Evolutionary conservation across 2,329 filamentous ascomycete species (phyloP).

Genomic region (Aspergillus uvarum): DNA sequence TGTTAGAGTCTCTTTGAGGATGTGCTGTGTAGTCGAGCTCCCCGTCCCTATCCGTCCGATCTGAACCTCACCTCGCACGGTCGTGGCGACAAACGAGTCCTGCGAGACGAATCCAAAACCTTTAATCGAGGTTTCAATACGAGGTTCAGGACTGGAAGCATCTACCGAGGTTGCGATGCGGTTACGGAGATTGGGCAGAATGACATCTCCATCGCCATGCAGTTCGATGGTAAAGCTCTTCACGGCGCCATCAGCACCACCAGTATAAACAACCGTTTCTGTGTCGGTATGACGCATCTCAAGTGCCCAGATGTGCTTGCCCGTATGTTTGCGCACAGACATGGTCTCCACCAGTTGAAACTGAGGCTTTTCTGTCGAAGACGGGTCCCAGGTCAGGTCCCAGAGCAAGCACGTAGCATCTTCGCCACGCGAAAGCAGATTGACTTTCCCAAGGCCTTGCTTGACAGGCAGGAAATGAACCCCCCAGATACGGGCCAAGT

Average conservation of each 20-base stretch:
- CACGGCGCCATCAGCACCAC: conserved; percentile 78
- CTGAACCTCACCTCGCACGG: conserved; percentile 32
- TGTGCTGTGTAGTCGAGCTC: conserved; percentile 8
- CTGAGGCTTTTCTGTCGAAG: conserved; percentile 10
- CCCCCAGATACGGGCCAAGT: conserved; percentile 86
- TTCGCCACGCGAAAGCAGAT: conserved; percentile 77
- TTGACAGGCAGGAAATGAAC: conserved; percentile 62
- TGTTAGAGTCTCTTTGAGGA: conserved; percentile 27
- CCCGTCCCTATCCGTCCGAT: conserved; percentile 28
- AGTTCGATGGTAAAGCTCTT: conserved; percentile 32
- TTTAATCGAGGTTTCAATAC: conserved; percentile 23
- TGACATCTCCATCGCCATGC: conserved; percentile 11
- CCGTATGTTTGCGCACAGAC: conserved; percentile 66
- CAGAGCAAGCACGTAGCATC: conserved; percentile 76
- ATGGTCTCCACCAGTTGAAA: conserved; percentile 45
- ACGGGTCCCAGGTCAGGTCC: conserved; percentile 51
- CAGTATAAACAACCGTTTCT: conserved; percentile 61
- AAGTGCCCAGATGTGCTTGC: conserved; percentile 89
- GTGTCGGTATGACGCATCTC: conserved; percentile 40
- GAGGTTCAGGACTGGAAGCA: conserved; percentile 12
- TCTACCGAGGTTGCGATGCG: conserved; percentile 12
- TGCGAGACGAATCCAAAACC: conserved; percentile 37
- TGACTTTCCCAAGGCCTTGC: conserved; percentile 36
- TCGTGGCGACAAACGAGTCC: conserved; percentile 34
- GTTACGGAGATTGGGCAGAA: conserved; percentile 18